These are phyloP conservation scores for Penicillium robsamsonii DNA, from an alignment of 495 filamentous ascomycete species.

Conservation along the genomic window DNA sequence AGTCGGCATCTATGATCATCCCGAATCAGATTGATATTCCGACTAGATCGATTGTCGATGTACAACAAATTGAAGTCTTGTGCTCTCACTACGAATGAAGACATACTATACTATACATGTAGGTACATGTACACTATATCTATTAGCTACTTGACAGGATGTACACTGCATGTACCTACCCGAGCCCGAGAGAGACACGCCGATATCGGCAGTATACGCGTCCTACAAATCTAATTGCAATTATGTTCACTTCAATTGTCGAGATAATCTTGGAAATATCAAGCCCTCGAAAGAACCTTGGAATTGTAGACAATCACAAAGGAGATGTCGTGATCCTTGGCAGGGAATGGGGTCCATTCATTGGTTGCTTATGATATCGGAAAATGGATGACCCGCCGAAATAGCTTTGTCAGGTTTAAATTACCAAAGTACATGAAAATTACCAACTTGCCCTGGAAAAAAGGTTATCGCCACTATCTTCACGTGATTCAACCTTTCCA, in stretches of 20 bases:
- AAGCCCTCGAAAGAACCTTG: not conserved
- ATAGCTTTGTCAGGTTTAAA: not conserved
- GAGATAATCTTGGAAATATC: not conserved
- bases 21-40: conserved; percentile 4
- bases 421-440: conserved; percentile 9
- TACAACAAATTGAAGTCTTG: not conserved
- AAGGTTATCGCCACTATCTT: conserved; percentile 14
- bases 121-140: not conserved
- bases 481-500: conserved; percentile 15
- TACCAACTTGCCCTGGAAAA: not conserved
- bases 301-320: not conserved
- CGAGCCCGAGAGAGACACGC: not conserved
- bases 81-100: not conserved
- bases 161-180: conserved; percentile 7
- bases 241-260: not conserved
- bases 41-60: not conserved
- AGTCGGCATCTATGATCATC: conserved; percentile 4
- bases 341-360: conserved; percentile 3
- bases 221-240: not conserved
- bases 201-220: not conserved
- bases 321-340: conserved; percentile 14
- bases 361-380: not conserved
- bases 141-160: not conserved
- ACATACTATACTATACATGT: not conserved
- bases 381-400: not conserved